These are phyloP conservation scores for Alternaria atra DNA, from an alignment of 2,329 filamentous ascomycete species.

Conservation along the genomic window DNA sequence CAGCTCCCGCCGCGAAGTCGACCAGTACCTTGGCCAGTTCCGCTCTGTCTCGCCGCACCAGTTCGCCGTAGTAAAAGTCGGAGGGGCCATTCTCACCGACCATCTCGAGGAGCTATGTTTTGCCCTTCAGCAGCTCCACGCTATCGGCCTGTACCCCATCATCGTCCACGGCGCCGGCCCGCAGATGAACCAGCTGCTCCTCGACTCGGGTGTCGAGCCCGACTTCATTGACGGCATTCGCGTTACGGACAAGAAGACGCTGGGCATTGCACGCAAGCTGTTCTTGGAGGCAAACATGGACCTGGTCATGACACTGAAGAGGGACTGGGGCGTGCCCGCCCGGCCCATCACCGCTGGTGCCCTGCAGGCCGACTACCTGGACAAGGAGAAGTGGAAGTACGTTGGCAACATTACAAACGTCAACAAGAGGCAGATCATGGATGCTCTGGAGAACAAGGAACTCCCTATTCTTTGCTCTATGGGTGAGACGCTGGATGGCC, in stretches of 20 bases:
- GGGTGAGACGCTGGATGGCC: constrained; percentile 90
- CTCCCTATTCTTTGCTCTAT: constrained; percentile 95
- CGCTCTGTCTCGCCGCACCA: constrained; percentile 95
- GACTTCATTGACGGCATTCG: constrained; percentile 96
- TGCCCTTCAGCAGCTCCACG: constrained; percentile 88
- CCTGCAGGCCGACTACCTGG: constrained; percentile 91
- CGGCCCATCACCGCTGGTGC: constrained; percentile 89
- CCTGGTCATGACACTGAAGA: constrained; percentile 85
- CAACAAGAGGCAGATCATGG: constrained; percentile 88
- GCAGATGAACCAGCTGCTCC: constrained; percentile 90
- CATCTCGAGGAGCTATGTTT: constrained; percentile 91
- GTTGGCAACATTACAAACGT: constrained; percentile 96
- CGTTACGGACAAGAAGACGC: constrained; percentile 93
- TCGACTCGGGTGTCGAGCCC: constrained; percentile 91
- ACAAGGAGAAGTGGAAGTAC: constrained; percentile 94
- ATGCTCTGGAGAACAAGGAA: constrained; percentile 85
- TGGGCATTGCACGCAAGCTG: constrained; percentile 87
- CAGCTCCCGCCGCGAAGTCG: constrained; percentile 92
- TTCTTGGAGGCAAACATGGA: constrained; percentile 97
- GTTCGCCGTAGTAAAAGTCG: constrained; percentile 98
- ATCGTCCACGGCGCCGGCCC: constrained; percentile 95
- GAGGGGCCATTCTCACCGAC: constrained; percentile 93
- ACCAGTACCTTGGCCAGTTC: constrained; percentile 98
- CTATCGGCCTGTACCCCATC: constrained; percentile 93
- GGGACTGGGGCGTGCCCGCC: constrained; percentile 83